A percentile compares a stretch with the other conserved stretches of the same genome.
Conservation (phyloP, 805 yeast species). For the Candida hungchunana region DNA sequence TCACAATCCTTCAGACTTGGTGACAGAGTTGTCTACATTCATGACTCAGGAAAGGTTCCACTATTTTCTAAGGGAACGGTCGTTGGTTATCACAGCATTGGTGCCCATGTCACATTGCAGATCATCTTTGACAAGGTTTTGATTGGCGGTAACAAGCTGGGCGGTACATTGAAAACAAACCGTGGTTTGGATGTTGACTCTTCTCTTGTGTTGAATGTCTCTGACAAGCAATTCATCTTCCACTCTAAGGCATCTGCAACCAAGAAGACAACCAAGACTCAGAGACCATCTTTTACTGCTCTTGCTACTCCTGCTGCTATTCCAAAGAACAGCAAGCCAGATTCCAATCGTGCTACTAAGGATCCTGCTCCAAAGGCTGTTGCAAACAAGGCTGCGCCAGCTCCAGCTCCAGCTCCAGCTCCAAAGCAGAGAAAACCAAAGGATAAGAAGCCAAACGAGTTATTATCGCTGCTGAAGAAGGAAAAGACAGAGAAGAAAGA, state of each 20-base stretch:
- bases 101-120: slow-evolving; percentile 53
- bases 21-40: slow-evolving; percentile 82
- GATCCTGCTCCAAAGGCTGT: slow-evolving; percentile 21
- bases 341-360: background rate
- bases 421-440: slow-evolving; percentile 9
- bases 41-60: slow-evolving; percentile 87
- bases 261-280: slow-evolving; percentile 21
- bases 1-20: slow-evolving; percentile 80
- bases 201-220: slow-evolving; percentile 72
- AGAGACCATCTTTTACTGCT: slow-evolving; percentile 24
- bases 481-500: slow-evolving; percentile 29
- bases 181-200: slow-evolving; percentile 86
- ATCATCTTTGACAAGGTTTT: slow-evolving; percentile 81
- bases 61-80: slow-evolving; percentile 87
- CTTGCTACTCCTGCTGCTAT: background rate
- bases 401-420: slow-evolving; percentile 8
- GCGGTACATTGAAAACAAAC: slow-evolving; percentile 69
- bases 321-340: background rate
- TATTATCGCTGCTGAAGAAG: slow-evolving; percentile 41
- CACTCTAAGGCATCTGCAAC: slow-evolving; percentile 60
- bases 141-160: slow-evolving; percentile 76
- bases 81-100: slow-evolving; percentile 63
- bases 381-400: slow-evolving; percentile 22
- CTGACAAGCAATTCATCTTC: slow-evolving; percentile 69
- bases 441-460: slow-evolving; percentile 34